A percentile compares a stretch with the other conserved stretches of the same genome.
Conservation (phyloP, 768 basidiomycete species). For the Auricularia sp. region DNA sequence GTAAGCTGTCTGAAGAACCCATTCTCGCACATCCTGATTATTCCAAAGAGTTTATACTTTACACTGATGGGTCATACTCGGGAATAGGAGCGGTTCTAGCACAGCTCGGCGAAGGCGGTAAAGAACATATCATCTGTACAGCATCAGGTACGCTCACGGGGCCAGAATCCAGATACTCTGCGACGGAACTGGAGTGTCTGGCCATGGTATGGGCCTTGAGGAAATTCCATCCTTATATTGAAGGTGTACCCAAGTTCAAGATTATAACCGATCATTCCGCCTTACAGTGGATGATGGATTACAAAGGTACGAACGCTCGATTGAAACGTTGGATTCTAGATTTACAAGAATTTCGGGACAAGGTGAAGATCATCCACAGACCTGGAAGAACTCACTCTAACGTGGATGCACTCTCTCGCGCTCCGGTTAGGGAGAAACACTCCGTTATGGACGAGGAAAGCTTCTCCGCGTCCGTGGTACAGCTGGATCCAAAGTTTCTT, state of each 20-base stretch:
- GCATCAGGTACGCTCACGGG: neutral
- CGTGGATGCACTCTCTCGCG: too few species aligned
- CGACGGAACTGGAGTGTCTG: neutral
- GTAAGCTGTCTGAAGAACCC: neutral
- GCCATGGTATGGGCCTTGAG: neutral
- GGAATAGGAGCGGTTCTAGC: neutral
- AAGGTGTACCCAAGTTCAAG: neutral
- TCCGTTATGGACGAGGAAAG: too few species aligned
- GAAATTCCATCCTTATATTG: neutral
- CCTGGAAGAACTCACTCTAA: neutral
- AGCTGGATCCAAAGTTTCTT: too few species aligned
- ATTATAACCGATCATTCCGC: neutral
- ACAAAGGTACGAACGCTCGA: neutral
- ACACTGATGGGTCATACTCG: neutral
- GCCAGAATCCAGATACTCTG: neutral
- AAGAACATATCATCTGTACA: neutral
- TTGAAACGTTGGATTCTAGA: neutral
- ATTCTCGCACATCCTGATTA: neutral
- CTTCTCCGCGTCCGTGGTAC: too few species aligned
- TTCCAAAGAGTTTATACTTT: neutral
- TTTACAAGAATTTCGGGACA: neutral
- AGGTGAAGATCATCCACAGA: neutral
- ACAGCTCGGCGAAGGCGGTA: neutral
- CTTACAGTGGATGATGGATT: neutral
- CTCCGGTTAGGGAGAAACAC: too few species aligned